Evolutionary conservation across 2,329 filamentous ascomycete species (phyloP).

Genomic region (Graphilbum ipis-grandicollis): DNA sequence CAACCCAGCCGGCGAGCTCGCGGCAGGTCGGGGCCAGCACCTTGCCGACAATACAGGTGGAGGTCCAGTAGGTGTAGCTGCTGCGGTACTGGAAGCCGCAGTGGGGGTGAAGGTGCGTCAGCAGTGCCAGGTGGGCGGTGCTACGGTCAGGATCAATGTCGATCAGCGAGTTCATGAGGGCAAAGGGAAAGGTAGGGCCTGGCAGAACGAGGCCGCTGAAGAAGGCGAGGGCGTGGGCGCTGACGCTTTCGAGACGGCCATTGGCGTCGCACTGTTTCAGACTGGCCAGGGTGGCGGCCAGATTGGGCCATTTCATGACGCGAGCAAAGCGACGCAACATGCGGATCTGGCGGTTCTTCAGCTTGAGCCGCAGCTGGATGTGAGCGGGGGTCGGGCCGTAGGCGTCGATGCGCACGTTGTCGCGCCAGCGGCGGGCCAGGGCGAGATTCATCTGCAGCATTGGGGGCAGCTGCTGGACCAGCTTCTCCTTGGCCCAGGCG

Average conservation of each 20-base stretch:
- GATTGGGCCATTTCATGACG: slow-evolving; percentile 63
- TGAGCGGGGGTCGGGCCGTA: slow-evolving; percentile 35
- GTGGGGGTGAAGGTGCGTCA: slow-evolving; percentile 50
- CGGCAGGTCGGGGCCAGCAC: slow-evolving; percentile 57
- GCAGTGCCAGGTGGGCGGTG: slow-evolving; percentile 44
- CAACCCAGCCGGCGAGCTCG: slow-evolving; percentile 57
- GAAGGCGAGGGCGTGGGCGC: slow-evolving; percentile 60
- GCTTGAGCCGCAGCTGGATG: slow-evolving; percentile 45
- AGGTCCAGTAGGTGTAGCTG: slow-evolving; percentile 63
- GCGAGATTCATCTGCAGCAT: slow-evolving; percentile 57
- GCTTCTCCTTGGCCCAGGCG: slow-evolving; percentile 46
- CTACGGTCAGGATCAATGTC: slow-evolving; percentile 56
- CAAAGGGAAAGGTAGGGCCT: slow-evolving; percentile 50
- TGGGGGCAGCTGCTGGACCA: slow-evolving; percentile 48
- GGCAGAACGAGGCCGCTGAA: slow-evolving; percentile 59
- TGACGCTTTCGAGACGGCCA: slow-evolving; percentile 38
- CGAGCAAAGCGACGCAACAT: slow-evolving; percentile 51
- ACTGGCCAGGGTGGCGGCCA: slow-evolving; percentile 43
- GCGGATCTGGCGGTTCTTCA: slow-evolving; percentile 50
- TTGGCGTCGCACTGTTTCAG: slow-evolving; percentile 43
- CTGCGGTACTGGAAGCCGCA: slow-evolving; percentile 61
- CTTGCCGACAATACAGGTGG: slow-evolving; percentile 55
- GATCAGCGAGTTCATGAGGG: slow-evolving; percentile 63
- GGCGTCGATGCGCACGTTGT: slow-evolving; percentile 49
- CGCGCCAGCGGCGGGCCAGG: slow-evolving; percentile 55